phyloP scores from a whole-genome alignment of 2,329 filamentous ascomycete species.

The Fusarium agapanthi region DNA sequence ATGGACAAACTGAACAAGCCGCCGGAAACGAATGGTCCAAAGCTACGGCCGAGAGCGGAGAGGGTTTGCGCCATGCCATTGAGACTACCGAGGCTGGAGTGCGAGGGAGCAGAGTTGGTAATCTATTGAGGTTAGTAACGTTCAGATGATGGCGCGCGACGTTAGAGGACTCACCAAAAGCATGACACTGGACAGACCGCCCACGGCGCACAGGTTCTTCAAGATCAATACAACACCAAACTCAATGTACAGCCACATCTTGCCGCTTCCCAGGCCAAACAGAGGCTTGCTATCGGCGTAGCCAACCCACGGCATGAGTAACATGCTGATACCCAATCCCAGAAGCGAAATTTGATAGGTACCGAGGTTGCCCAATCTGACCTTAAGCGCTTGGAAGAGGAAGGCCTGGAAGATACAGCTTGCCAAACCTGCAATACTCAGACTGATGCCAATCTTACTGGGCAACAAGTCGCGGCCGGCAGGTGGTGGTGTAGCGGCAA shows the following conservation, averaged over 20 bases:
- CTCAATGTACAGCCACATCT: slow-evolving; percentile 79
- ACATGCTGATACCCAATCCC: slow-evolving; percentile 82
- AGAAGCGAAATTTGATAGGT: slow-evolving; percentile 83
- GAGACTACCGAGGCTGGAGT: slow-evolving; percentile 85
- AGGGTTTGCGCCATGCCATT: slow-evolving; percentile 95
- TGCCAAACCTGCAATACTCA: slow-evolving; percentile 83
- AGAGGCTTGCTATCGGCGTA: slow-evolving; percentile 70
- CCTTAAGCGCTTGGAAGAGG: slow-evolving; percentile 80
- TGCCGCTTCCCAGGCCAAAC: slow-evolving; percentile 68
- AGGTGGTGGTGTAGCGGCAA: slow-evolving; percentile 78
- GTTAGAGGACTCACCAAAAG: slow-evolving; percentile 69
- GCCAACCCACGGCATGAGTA: slow-evolving; percentile 89
- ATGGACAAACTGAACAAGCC: slow-evolving; percentile 84
- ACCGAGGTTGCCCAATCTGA: slow-evolving; percentile 82
- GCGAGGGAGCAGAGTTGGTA: slow-evolving; percentile 89
- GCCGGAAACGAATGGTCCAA: slow-evolving; percentile 89
- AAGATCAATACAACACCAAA: slow-evolving; percentile 82
- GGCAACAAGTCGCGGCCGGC: slow-evolving; percentile 80
- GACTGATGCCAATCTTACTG: slow-evolving; percentile 82
- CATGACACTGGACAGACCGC: slow-evolving; percentile 88
- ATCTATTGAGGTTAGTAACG: too few relatives aligned
- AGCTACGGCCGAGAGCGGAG: slow-evolving; percentile 86
- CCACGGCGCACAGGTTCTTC: slow-evolving; percentile 90
- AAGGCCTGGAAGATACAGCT: slow-evolving; percentile 93
- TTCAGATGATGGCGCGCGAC: too few relatives aligned